Evolutionary conservation across 2,329 filamentous ascomycete species (phyloP), one percentile per base, ranked within the genome.

Genomic region (Epichloe uncinata): DNA sequence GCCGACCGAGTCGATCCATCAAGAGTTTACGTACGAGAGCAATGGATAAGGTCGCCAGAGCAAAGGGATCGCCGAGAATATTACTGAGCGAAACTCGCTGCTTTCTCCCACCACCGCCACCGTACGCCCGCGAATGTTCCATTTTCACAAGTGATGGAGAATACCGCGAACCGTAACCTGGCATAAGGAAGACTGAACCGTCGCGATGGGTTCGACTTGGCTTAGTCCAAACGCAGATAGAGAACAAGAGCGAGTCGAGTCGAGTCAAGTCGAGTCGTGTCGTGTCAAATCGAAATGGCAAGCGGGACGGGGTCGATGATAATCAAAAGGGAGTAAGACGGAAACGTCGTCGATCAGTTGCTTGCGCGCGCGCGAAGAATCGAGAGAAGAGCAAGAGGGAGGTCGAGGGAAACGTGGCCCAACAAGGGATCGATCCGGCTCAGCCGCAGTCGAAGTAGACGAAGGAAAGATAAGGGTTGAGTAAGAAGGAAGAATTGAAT

Each of bases 1-100:
- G 30, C 30, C 30, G n/a, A n/a, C 18, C 8, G 22, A 30, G 8
- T n/a, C 30, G 43, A 41, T 33, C 26, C 15, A 38, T 48, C 45
- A 41, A 15, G 30, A 36, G 18, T 6, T n/a, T 34, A 78, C 88
- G 68, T 80, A 96, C 91, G 63, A 87, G 75, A 55, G 85, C 81
- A 66, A 97, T 96, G 51, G 91, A 96, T 56, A 95, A 81, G 36
- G 93, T 97, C 50, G 90, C 89, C 53, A 98, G 78, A 53, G 91
- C 90, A 69, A 98, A 97, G 5, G 93, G 93, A 70, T 98, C 91
- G 60, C 93, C 93, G 54, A 96, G 77, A 60, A 98, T 89, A 69
- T 96, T 94, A 65, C 86, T 86, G 67, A 90, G 69, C 7, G 51
- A 53, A 16, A 50, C 20, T 42, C 51, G 84, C 68, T 95, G 84